Evolutionary conservation across 805 yeast genomes (phyloP).

Genomic region (Pichia occidentalis): DNA sequence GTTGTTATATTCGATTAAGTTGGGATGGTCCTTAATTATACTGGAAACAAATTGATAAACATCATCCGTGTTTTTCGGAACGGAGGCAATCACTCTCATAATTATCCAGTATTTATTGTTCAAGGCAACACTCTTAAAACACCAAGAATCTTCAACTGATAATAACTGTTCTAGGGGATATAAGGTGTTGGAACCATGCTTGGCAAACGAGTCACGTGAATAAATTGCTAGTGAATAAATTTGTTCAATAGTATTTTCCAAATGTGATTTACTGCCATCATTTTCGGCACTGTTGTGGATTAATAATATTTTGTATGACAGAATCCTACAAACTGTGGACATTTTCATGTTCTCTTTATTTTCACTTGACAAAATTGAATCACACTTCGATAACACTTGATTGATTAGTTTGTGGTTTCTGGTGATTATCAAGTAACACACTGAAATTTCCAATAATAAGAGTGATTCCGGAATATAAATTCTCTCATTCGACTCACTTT

Average conservation of each 20-base stretch:
- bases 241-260: constrained; percentile 24
- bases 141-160: constrained; percentile 39
- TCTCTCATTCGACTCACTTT: constrained; percentile 24
- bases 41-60: constrained; percentile 44
- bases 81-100: constrained; percentile 39
- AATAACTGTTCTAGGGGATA: constrained; percentile 45
- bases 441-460: constrained; percentile 28
- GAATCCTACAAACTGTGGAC: constrained; percentile 32
- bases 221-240: constrained; percentile 19
- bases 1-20: constrained; percentile 40
- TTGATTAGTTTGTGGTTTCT: constrained; percentile 22
- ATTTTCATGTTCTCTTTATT: constrained; percentile 23
- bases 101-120: constrained; percentile 44
- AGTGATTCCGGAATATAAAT: constrained; percentile 25
- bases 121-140: constrained; percentile 30
- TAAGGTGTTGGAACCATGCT: constrained; percentile 38
- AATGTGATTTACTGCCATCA: constrained; percentile 15
- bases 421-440: constrained; percentile 27
- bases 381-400: constrained; percentile 20
- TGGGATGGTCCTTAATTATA: constrained; percentile 29
- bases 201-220: constrained; percentile 36
- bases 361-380: constrained; percentile 17
- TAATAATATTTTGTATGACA: constrained; percentile 46
- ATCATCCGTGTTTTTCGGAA: constrained; percentile 33
- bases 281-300: constrained; percentile 35